Evolutionary conservation across 106 monocot genomes (phyloP), one percentile per base, ranked within the genome.

Genomic region (Acanthochlamys bracteata): DNA sequence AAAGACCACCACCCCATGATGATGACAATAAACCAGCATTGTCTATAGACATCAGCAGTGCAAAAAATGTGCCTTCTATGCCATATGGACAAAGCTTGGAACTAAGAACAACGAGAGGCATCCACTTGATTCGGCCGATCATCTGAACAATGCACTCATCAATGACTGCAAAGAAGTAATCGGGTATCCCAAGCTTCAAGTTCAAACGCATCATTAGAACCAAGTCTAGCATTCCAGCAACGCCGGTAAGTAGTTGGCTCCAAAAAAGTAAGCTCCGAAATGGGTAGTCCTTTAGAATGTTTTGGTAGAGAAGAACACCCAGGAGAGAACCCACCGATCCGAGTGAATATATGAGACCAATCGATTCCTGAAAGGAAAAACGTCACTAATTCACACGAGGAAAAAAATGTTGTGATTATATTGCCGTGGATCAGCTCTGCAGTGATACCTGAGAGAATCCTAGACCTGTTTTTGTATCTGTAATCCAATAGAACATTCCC

Each of bases 401-500:
- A n/a, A n/a, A n/a, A n/a, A n/a, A n/a, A n/a, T n/a, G n/a, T n/a
- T n/a, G n/a, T n/a, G n/a, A n/a, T n/a, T n/a, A n/a, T n/a, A n/a
- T n/a, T n/a, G n/a, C n/a, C n/a, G n/a, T 45, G 13, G 13, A 45
- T 45, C 7, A 13, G 43, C 43, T 45, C 7, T 7, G 43, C 10
- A 9, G 43, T 45, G 7, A 21, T 78, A 88, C 93, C 85, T 93
- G 83, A 58, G 89, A 83, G 49, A 93, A 93, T 45, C 80, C 61
- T 42, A 80, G 85, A 43, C 93, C 93, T 27, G 80, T 65, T 68
- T 80, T 76, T 53, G 70, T 43, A 71, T 93, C 85, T 6, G 93
- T 93, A 72, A 85, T 89, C 93, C 93, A 93, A 62, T 89, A 93
- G 49, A 93, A 93, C 85, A 83, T 78, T 39, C 93, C 93, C 78